A percentile compares a stretch with the other conserved stretches of the same genome.
Conservation (phyloP, 345 rosid species). For the Heritiera littoralis region DNA sequence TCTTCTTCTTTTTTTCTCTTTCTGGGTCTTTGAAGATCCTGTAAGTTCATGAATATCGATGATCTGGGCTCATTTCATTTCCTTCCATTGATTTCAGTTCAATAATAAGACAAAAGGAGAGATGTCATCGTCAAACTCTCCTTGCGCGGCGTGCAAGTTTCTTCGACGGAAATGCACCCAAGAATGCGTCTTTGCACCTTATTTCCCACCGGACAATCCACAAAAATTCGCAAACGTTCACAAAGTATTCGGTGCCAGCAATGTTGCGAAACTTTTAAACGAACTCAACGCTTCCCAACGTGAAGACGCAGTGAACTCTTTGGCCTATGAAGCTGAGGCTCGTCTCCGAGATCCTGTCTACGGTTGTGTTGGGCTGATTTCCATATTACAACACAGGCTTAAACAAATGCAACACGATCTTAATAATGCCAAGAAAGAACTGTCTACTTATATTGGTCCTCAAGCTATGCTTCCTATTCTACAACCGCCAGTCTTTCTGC, state of each 20-base stretch:
- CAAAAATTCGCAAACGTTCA: slow-evolving; percentile 63
- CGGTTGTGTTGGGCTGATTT: slow-evolving; percentile 79
- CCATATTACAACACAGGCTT: slow-evolving; percentile 66
- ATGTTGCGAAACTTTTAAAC: slow-evolving; percentile 68
- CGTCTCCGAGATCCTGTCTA: slow-evolving; percentile 82
- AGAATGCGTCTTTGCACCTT: slow-evolving; percentile 82
- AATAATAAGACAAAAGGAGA: not conserved
- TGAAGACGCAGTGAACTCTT: slow-evolving; percentile 76
- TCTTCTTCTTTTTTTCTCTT: not conserved
- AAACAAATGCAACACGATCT: slow-evolving; percentile 55
- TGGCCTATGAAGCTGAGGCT: slow-evolving; percentile 76
- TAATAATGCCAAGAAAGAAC: slow-evolving; percentile 54
- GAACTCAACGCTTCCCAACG: slow-evolving; percentile 55
- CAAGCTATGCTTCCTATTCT: slow-evolving; percentile 51
- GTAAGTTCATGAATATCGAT: not conserved
- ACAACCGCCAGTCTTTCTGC: slow-evolving; percentile 33
- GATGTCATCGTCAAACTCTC: slow-evolving; percentile 67
- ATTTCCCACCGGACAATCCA: slow-evolving; percentile 77
- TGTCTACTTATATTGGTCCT: slow-evolving; percentile 51
- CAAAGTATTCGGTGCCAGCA: slow-evolving; percentile 71
- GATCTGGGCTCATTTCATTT: not conserved
- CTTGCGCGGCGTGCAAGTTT: slow-evolving; percentile 87
- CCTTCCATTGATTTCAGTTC: not conserved
- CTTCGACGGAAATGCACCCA: slow-evolving; percentile 72
- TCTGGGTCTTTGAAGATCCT: not conserved